Evolutionary conservation across 306 rosid species (phyloP).

Genomic region (Dryas alaskensis): DNA sequence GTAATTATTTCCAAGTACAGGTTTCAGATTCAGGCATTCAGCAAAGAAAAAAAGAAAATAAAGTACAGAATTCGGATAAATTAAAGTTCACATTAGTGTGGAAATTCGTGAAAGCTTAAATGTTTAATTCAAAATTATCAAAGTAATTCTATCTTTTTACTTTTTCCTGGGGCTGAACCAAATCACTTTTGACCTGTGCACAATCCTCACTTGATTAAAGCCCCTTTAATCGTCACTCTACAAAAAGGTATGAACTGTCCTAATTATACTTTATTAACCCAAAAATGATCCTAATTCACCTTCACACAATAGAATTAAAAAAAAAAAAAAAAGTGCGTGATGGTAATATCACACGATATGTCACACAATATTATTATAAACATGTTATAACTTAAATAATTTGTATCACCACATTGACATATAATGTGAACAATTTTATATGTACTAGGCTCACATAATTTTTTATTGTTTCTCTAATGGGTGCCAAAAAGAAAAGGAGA

Average conservation of each 20-base stretch:
- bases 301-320: too few species aligned
- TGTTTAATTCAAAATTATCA: constrained; percentile 28
- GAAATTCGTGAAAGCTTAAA: constrained; percentile 35
- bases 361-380: too few species aligned
- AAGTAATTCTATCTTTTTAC: constrained; percentile 26
- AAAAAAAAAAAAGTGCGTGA: too few species aligned
- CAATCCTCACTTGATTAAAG: constrained; percentile 33
- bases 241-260: constrained; percentile 27
- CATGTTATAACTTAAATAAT: too few species aligned
- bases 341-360: too few species aligned
- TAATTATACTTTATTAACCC: constrained; percentile 23
- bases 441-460: too few species aligned
- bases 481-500: too few species aligned
- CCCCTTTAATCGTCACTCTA: constrained; percentile 45
- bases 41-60: neutral
- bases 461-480: too few species aligned
- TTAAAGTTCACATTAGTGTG: neutral
- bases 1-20: neutral
- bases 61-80: constrained; percentile 33
- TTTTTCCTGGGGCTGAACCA: constrained; percentile 32
- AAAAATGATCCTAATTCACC: too few species aligned
- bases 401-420: too few species aligned
- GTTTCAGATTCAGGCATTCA: neutral
- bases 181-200: constrained; percentile 59
- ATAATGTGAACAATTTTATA: too few species aligned